These are phyloP conservation scores for Rhinocladiella mackenziei DNA, from an alignment of 2,329 filamentous ascomycete species.

Conservation along the genomic window DNA sequence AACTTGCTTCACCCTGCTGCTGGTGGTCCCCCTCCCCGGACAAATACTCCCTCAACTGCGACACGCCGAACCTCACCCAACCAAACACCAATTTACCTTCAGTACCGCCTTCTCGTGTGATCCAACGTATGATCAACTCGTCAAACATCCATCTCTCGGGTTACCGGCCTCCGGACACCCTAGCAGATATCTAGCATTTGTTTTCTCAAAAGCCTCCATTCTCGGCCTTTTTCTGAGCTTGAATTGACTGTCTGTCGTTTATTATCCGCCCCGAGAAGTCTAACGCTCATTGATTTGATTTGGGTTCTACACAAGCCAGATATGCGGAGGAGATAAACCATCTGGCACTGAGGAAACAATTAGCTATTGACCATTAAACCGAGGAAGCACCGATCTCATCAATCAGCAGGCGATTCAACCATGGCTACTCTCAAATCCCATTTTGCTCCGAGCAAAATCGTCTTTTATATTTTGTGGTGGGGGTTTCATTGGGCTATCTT, in stretches of 20 bases:
- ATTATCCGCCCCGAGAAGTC: too few species aligned
- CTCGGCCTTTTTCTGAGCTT: constrained; percentile 12
- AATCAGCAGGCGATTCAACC: constrained; percentile 3
- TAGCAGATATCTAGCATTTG: constrained; percentile 1
- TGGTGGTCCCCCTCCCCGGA: too few species aligned
- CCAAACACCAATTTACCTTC: constrained; percentile 20
- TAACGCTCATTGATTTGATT: too few species aligned
- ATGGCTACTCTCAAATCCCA: constrained; percentile 28
- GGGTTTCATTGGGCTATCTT: constrained; percentile 74
- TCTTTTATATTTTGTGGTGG: constrained; percentile 82
- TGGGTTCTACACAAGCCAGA: neutral
- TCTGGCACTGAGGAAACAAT: neutral
- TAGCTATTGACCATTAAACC: neutral
- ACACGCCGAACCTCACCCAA: constrained; percentile 1
- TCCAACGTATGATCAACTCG: constrained; percentile 16
- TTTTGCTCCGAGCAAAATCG: constrained; percentile 54
- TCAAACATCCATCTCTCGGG: constrained; percentile 15
- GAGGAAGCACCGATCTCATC: constrained; percentile 2
- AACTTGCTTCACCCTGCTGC: constrained; percentile 23
- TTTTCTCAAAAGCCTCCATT: constrained; percentile 23
- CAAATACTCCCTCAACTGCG: too few species aligned
- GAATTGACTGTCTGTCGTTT: too few species aligned
- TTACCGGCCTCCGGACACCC: constrained; percentile 14
- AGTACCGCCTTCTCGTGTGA: constrained; percentile 19
- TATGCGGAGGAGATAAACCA: constrained; percentile 14